Base-by-base conservation (phyloP, 345 rosid species). In the Citrus reticulata region DNA sequence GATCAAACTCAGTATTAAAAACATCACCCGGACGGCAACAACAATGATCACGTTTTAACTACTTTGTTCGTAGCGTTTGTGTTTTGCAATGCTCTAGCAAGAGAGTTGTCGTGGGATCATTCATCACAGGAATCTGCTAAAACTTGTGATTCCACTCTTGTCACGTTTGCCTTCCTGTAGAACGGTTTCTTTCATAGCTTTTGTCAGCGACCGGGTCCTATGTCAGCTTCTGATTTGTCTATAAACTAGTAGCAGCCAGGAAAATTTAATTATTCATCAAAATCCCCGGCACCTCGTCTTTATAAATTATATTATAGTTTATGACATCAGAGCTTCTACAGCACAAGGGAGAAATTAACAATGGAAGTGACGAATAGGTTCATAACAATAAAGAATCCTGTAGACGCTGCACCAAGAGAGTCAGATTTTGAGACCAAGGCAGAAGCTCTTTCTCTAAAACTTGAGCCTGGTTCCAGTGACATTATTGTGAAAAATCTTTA, bases 401-500 rank as follows among this genome's bases (percentile, higher is more conserved):
- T 91, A 9, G 83, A 89, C 17, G 88, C 70, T 20, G 58, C 81
- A 6, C 90, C 92, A 2, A 37, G 80, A 66, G 88, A 85, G 34
- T 71, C 75, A 3, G 86, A 87, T 75, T 89, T 91, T 51, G 87
- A 85, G 80, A 34, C 88, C 58, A 82, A 77, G 59, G 32, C 81
- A 24, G 73, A 75, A 24, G 29, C 72, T 4, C 61, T 91, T 35
- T 7, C 79, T 39, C 72, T 86, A 37, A 68, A 57, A 0, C 51
- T 85, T 5, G 75, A 59, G 39, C 78, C 85, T 4, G 88, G 83
- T 3, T 86, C 89, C 10, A 65, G 34, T 2, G 70, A 77, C 13
- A 49, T 86, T 25, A 78, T 91, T 20, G 86, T 89, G 5, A 89
- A 85, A 78, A 89, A 86, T 75, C 86, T 88, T 20, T 86, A 78